Evolutionary conservation across 805 yeast species (phyloP).

Genomic region (Monosporozyma solicola): DNA sequence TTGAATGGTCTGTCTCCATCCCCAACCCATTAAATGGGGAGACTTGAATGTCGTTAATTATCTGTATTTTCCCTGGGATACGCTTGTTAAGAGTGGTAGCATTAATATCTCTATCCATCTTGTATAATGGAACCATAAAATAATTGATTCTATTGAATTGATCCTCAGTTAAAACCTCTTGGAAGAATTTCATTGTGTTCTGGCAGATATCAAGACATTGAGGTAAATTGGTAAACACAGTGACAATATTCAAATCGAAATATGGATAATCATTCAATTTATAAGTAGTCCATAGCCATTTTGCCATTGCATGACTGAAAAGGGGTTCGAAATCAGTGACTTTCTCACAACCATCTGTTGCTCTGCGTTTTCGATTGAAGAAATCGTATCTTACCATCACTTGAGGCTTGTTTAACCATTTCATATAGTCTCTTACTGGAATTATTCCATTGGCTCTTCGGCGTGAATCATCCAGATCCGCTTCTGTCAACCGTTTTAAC

Average conservation of each 20-base stretch:
- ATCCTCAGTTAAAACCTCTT: constrained; percentile 10
- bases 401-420: constrained; percentile 1
- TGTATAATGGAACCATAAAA: constrained; percentile 24
- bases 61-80: constrained; percentile 16
- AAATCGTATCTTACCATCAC: constrained; percentile 2
- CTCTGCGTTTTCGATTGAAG: background rate
- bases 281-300: constrained; percentile 65
- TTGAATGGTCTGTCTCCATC: constrained; percentile 3
- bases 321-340: constrained; percentile 4
- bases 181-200: constrained; percentile 15
- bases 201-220: constrained; percentile 15
- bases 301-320: constrained; percentile 40
- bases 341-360: background rate
- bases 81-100: background rate
- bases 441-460: background rate
- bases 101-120: constrained; percentile 3
- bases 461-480: background rate
- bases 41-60: constrained; percentile 11
- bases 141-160: constrained; percentile 20
- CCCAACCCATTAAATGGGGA: constrained; percentile 8
- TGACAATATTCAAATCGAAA: constrained; percentile 42
- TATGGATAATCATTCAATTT: constrained; percentile 61
- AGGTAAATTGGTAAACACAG: constrained; percentile 22
- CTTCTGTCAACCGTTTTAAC: background rate
- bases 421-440: constrained; percentile 1